Evolutionary conservation across 306 rosid genomes (phyloP), one percentile per base, ranked within the genome.

Genomic region (Medicago arabica): DNA sequence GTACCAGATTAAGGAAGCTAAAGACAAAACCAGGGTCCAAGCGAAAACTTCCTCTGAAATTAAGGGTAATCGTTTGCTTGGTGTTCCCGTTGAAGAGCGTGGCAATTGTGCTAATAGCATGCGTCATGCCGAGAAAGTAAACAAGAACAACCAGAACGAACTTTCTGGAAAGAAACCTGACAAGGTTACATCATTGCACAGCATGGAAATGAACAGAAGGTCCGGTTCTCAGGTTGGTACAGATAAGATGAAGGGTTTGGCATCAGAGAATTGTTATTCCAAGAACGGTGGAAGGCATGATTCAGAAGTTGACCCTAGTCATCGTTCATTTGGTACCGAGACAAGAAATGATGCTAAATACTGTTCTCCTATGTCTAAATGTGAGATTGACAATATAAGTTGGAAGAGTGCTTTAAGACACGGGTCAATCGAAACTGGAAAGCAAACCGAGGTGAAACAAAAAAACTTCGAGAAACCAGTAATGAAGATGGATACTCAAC

Each of bases 381-480:
- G 59, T 1, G 84, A 80, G 82, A 80, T 67, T 57, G 79, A 65
- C 59, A 67, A 62, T 77, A 60, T 41, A 50, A 23, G 46, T 63
- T 73, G 70, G 75, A 81, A 61, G 62, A 83, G 75, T 71, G 53
- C 80, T 61, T 61, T 59, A 46, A 74, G 71, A 78, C 84, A 83
- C 11, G 72, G 75, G 72, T 72, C 82, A 73, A 81, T 77, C 54
- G 89, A 76, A 67, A 82, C 69, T 69, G 89, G 46, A 65, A 76
- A 72, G 82, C 79, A 80, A 78, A 53, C 69, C 71, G 78, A 78
- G 85, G 44, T 34, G 17, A 78, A 83, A 46, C 81, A 43, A 44
- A 80, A 84, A 60, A 84, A 78, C 51, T 9, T 67, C 25, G 87
- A 86, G 79, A 84, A 70, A 65, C 83, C 86, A 67, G 78, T 71